Base-by-base conservation (phyloP, 2,329 filamentous ascomycete genomes). In the Cercospora zeina region DNA sequence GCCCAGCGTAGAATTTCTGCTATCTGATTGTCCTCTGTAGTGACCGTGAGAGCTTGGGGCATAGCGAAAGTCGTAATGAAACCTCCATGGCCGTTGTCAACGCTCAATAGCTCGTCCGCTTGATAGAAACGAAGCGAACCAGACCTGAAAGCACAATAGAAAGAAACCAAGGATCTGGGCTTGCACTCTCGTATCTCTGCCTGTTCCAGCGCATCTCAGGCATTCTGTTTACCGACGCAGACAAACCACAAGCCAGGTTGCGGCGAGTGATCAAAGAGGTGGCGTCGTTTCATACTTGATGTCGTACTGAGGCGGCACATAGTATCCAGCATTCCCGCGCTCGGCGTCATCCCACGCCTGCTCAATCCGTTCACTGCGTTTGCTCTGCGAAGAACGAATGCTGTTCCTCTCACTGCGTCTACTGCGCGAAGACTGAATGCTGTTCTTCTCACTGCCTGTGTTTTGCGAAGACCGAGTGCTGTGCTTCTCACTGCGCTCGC, bases 221-320 rank as follows among this genome's bases (percentile, higher is more conserved):
- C 24, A 27, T 27, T 27, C 24, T 27, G 24, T 27, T 27, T 6
- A 3, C 24, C 24, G 24, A 27, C 24, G 3, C 24, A 27, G 3
- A 27, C 24, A 3, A 3, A 27, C 24, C 24, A 27, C 24, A 27
- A 3, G 24, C 3, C 24, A 27, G 24, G 6, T 27, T 27, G 24
- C 24, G 24, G 24, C 24, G 24, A 27, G 24, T 27, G 24, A 27
- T 27, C 24, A 27, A 27, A 30, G 37, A 16, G 27, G 19, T 27
- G 7, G 21, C 47, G 16, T 39, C 16, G 39, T 36, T 24, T 10
- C 19, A 27, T 50, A 58, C 33, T 49, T 58, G 13, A 21, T 34
- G 13, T 58, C 56, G 45, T 58, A 58, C 42, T 58, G 56, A 21
- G 56, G 56, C 7, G 56, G 56, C 2, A 58, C 45, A 30, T 58